Base-by-base conservation (phyloP, 805 yeast species). In the Saturnispora kantuleensis region DNA sequence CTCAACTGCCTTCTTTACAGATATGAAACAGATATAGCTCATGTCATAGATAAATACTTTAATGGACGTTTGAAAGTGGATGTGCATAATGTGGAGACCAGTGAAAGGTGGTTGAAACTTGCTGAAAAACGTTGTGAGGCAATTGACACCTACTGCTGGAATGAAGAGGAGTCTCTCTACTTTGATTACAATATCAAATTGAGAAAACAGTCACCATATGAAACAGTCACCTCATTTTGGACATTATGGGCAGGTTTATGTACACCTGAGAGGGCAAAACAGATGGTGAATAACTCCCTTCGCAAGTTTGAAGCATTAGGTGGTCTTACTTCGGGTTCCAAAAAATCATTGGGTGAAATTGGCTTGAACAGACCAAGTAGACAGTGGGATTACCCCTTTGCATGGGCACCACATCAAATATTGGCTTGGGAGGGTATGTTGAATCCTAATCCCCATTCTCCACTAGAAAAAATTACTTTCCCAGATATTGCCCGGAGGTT, bases 341-440 rank as follows among this genome's bases (percentile, higher is more conserved):
- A 76, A 52, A 60, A 70, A 51, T 79, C 89, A 2, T 68, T 95
- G 52, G 94, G 96, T 34, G 76, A 71, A 21, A 65, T 85, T 32
- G 76, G 81, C 1, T 63, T 84, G 13, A 70, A 75, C 36, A 69
- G 87, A 55, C 96, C 95, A n/a, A 77, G 82, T 10, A 71, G 97
- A 61, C 98, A 90, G 65, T 90, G 98, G 98, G 98, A 90, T 62
- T 93, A 82, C 62, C 98, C 98, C 2, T 86, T 68, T 57, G 97
- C 97, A 1, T 90, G 98, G 98, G 96, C 97, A 0, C 97, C 98
- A 3, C 97, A 93, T 60, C 98, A 90, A 63, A 85, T 90, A 13
- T 62, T 90, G 44, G 90, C 95, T 1, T 90, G 98, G 98, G 75
- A 74, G 38, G 97, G 97, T 0, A 69, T 90, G 31, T 54, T 61